Evolutionary conservation across 1,284 basidiomycete genomes (phyloP), one percentile per base, ranked within the genome.

Genomic region (Cutaneotrichosporon cyanovorans): DNA sequence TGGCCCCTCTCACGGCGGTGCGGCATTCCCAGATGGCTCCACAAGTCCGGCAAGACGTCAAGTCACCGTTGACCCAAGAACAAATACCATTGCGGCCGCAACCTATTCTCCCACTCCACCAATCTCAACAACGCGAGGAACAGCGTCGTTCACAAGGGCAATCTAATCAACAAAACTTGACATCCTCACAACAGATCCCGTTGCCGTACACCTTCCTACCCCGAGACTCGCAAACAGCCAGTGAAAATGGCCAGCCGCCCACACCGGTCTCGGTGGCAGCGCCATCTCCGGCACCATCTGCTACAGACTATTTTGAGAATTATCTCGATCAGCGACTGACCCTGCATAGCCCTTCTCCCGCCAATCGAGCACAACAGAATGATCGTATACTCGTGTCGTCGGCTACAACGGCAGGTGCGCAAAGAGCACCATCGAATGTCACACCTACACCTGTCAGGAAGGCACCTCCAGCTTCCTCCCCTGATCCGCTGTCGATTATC

Each of bases 201-300:
- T 23, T 56, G 14, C 46, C 58, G 4, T 56, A 58, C 51, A 19
- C 34, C 38, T 52, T 60, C 42, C 40, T 60, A 2, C 46, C 45
- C 2, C 19, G 4, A n/a, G 40, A 21, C 34, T 42, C 28, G 14
- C 23, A 10, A n/a, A n/a, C n/a, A n/a, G n/a, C 32, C 34, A 15
- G 21, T 48, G 8, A 20, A 10, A 3, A 25, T 7, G 14, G 37
- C n/a, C 42, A 47, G 35, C 41, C 50, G 3, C 50, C 51, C 11
- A 52, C 57, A 1, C 54, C 57, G 2, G 30, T 30, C 20, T 55
- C 53, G 12, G 34, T 38, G 37, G 53, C 4, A 31, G 38, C 37
- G 6, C 35, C 47, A 1, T 50, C 42, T 18, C 42, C 47, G 11
- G 31, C 32, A 16, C 15, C 34, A 16, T 39, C 40, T 19, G 37